Conservation (phyloP, 805 yeast genomes). For the Pichia paraexigua region DNA sequence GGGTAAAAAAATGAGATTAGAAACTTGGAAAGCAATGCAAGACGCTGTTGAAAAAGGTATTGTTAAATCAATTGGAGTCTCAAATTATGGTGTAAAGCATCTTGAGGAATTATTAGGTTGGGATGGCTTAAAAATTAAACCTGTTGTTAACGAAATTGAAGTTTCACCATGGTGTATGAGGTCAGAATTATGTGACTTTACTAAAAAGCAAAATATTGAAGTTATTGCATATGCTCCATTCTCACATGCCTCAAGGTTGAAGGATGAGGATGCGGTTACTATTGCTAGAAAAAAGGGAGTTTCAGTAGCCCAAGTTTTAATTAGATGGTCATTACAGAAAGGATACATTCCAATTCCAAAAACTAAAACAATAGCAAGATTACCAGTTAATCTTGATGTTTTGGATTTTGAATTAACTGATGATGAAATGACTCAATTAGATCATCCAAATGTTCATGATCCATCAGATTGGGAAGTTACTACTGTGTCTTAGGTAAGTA, state of each 20-base stretch:
- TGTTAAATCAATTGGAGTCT: constrained; percentile 67
- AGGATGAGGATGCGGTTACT: constrained; percentile 43
- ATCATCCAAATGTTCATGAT: constrained; percentile 51
- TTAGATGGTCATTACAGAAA: constrained; percentile 67
- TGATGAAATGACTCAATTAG: constrained; percentile 34
- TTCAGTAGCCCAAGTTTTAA: constrained; percentile 53
- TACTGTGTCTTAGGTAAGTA: background rate
- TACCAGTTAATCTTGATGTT: constrained; percentile 48
- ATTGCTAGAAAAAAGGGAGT: constrained; percentile 44
- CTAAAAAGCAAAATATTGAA: constrained; percentile 44
- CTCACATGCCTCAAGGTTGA: constrained; percentile 46
- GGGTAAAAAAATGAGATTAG: constrained; percentile 42
- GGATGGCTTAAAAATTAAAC: constrained; percentile 45
- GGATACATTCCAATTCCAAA: constrained; percentile 69
- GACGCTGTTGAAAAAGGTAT: constrained; percentile 55
- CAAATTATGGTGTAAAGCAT: constrained; percentile 59
- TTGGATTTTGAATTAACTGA: constrained; percentile 39
- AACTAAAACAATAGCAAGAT: constrained; percentile 45
- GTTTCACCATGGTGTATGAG: constrained; percentile 79
- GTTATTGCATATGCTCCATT: constrained; percentile 80
- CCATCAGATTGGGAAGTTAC: constrained; percentile 77
- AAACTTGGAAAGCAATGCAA: constrained; percentile 66
- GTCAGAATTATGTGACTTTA: constrained; percentile 52
- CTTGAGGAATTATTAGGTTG: constrained; percentile 52
- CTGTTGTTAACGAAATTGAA: constrained; percentile 78